Evolutionary conservation across 2,329 filamentous ascomycete genomes (phyloP), one percentile per base, ranked within the genome.

Genomic region (Aspergillus sp.): DNA sequence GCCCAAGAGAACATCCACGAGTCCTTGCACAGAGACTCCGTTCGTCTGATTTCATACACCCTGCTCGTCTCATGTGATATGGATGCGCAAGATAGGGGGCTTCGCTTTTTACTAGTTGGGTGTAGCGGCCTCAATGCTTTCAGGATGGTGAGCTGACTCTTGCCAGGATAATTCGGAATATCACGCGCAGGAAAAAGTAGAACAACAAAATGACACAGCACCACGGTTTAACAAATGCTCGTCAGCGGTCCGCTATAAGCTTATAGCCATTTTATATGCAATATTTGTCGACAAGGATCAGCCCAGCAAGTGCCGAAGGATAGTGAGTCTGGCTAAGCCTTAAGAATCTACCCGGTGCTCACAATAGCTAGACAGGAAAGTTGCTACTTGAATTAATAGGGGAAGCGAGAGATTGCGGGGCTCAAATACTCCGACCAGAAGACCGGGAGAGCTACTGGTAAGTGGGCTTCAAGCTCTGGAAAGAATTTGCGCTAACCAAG

Each of bases 361-460:
- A 57, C 10, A 8, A 10, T 29, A 32, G 34, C 28, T 28, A 63
- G 60, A 51, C 52, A 19, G 60, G 59, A 1, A 60, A 58, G 39
- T 42, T 56, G 10, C 39, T 63, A 4, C 42, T 55, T 10, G 59
- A 62, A 44, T 30, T 58, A 19, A 27, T 59, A 3, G 44, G 46
- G 7, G 50, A 51, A 8, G 52, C 48, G 28, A 27, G 52, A 10
- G 44, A 47, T 3, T 47, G 48, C 29, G 42, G 48, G 9, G 5
- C 39, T 5, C 28, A 42, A 8, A 32, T 50, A 32, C 26, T 42
- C 7, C 36, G 41, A 35, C 7, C 4, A 5, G 7, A 7, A 36
- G 34, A 36, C 26, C 26, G n/a, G 26, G n/a, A 5, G 8, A 36
- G 26, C n/a, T 39, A 39, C 19, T 39, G 36, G 36, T 39, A 39